phyloP scores from a whole-genome alignment of 495 filamentous ascomycete genomes.

The Platismatia glauca region DNA sequence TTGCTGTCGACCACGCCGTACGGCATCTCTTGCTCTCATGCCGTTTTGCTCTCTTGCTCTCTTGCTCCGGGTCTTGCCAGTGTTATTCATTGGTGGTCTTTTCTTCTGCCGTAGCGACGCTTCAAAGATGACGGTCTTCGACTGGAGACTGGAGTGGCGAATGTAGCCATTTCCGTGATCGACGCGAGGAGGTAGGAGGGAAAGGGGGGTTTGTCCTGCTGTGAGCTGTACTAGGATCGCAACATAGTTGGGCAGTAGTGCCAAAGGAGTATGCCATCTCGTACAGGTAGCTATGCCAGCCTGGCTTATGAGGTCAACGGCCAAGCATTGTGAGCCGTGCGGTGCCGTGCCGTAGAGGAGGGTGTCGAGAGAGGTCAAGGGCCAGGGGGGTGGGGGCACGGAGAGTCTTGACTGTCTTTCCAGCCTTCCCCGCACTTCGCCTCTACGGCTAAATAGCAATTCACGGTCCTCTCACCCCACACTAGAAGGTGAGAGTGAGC shows the following conservation, averaged over 20 bases:
- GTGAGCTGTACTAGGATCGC: not conserved
- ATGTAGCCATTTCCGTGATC: not conserved
- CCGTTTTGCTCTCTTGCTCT: no score
- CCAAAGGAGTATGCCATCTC: no score
- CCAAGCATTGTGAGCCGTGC: no score
- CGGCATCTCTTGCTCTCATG: not conserved
- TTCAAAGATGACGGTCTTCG: not conserved
- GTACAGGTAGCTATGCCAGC: no score
- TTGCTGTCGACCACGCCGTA: conserved; percentile 15
- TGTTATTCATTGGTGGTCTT: not conserved
- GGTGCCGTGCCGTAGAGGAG: no score
- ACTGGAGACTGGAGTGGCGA: not conserved
- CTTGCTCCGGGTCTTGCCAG: not conserved
- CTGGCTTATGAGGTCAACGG: no score
- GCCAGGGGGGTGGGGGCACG: no score
- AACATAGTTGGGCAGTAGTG: no score
- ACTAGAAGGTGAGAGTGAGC: not conserved
- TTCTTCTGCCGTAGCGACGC: not conserved
- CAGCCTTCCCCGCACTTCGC: no score
- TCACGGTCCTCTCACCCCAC: not conserved
- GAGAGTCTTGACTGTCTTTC: no score
- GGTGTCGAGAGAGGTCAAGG: no score
- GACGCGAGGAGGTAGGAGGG: not conserved
- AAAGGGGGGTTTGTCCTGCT: not conserved
- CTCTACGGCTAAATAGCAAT: no score